Evolutionary conservation across 192 early-diverging fungal genomes (phyloP).

Genomic region (Linnemannia schmuckeri): DNA sequence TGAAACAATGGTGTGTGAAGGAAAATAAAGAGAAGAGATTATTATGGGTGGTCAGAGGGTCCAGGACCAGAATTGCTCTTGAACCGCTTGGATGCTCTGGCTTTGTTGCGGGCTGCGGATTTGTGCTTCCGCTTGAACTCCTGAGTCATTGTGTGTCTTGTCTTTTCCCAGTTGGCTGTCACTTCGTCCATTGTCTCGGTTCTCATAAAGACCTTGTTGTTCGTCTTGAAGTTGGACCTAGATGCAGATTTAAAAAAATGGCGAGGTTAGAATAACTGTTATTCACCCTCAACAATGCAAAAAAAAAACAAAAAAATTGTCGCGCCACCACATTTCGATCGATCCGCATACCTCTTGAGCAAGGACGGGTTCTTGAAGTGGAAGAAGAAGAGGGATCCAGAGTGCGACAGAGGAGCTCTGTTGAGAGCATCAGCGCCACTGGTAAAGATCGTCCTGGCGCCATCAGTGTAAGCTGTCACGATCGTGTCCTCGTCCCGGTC

Average conservation of each 20-base stretch:
- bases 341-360: slow-evolving; percentile 43
- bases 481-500: slow-evolving; percentile 19
- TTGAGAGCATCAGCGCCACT: slow-evolving; percentile 24
- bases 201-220: slow-evolving; percentile 61
- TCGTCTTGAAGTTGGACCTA: slow-evolving; percentile 55
- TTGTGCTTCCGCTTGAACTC: slow-evolving; percentile 79
- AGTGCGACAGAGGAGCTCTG: slow-evolving; percentile 35
- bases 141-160: slow-evolving; percentile 66
- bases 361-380: slow-evolving; percentile 57
- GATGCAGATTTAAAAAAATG: not conserved
- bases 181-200: slow-evolving; percentile 66
- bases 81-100: slow-evolving; percentile 43
- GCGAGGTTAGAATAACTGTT: not conserved
- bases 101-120: slow-evolving; percentile 59
- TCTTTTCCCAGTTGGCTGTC: slow-evolving; percentile 66
- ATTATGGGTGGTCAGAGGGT: slow-evolving; percentile 5
- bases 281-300: not conserved
- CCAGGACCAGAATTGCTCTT: slow-evolving; percentile 16
- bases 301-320: not conserved
- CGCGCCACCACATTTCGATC: not conserved
- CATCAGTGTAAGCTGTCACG: slow-evolving; percentile 25
- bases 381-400: slow-evolving; percentile 60
- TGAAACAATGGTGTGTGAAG: no score
- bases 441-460: slow-evolving; percentile 31
- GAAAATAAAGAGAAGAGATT: not conserved